Evolutionary conservation across 169 alveolate genomes (phyloP).

Genomic region (Amoebophrya sp.): DNA sequence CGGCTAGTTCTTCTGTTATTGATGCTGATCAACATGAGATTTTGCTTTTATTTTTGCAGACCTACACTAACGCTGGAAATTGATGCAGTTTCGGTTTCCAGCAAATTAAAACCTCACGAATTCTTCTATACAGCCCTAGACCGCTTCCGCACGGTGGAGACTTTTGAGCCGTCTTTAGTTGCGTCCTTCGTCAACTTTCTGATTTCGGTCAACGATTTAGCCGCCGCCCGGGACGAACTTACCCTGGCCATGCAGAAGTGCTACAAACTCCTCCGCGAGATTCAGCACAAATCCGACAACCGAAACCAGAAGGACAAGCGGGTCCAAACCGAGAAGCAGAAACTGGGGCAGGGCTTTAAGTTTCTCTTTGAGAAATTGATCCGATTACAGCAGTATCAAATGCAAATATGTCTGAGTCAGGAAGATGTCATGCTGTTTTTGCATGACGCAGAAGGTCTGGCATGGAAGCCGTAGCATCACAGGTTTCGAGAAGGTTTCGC

Average conservation of each 20-base stretch:
- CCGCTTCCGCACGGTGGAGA: not conserved
- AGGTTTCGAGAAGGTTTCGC: no score
- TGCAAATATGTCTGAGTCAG: no score
- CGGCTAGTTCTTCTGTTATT: no score
- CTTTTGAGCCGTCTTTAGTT: not conserved
- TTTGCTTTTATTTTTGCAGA: not conserved
- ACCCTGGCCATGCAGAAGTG: not conserved
- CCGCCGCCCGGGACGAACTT: not conserved
- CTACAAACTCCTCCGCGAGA: not conserved
- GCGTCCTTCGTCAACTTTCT: not conserved
- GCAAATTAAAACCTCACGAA: not conserved
- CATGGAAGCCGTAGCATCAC: no score
- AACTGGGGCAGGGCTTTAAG: not conserved
- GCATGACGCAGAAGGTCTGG: no score
- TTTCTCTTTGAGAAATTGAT: not conserved
- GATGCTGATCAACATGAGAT: no score
- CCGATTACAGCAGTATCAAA: no score
- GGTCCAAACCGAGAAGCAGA: not conserved
- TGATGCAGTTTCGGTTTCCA: no score
- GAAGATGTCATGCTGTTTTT: no score
- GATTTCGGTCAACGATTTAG: not conserved
- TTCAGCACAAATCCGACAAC: not conserved
- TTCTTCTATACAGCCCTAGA: not conserved
- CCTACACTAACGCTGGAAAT: no score
- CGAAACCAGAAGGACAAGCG: not conserved